Evolutionary conservation across 169 alveolate genomes (phyloP).

Genomic region (Perkinsus marinus): DNA sequence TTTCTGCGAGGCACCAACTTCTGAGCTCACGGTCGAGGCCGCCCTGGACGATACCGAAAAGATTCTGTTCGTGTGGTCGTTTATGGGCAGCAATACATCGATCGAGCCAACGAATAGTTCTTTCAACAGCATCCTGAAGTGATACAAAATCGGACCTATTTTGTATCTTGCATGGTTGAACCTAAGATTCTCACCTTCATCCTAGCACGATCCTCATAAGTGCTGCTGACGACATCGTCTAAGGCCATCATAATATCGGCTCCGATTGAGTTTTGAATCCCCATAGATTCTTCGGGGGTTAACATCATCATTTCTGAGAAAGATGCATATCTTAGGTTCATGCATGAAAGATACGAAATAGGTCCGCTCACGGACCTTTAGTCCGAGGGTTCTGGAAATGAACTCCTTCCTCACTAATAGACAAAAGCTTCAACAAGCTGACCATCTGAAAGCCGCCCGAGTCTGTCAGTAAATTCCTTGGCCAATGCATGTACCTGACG

Average conservation of each 20-base stretch:
- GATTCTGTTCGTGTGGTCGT: slow-evolving; percentile 70
- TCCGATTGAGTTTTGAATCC: slow-evolving; percentile 80
- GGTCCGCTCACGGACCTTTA: not conserved
- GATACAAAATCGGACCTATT: slow-evolving; percentile 5
- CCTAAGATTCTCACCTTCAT: slow-evolving; percentile 4
- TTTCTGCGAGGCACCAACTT: slow-evolving; percentile 14
- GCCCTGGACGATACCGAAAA: slow-evolving; percentile 95
- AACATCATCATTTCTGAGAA: slow-evolving; percentile 60
- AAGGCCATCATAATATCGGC: slow-evolving; percentile 94
- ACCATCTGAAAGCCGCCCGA: slow-evolving; percentile 92
- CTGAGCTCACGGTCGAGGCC: slow-evolving; percentile 77
- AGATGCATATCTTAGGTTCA: not conserved
- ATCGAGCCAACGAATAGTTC: slow-evolving; percentile 86
- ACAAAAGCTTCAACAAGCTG: slow-evolving; percentile 66
- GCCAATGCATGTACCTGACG: slow-evolving; percentile 71
- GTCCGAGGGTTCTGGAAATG: slow-evolving; percentile 56
- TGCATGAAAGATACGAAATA: not conserved
- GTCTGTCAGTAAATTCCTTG: slow-evolving; percentile 85
- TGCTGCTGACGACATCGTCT: slow-evolving; percentile 87
- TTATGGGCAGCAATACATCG: slow-evolving; percentile 88
- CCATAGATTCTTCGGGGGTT: slow-evolving; percentile 90
- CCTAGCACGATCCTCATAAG: slow-evolving; percentile 32
- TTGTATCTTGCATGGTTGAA: slow-evolving; percentile 6
- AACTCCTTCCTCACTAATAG: slow-evolving; percentile 88
- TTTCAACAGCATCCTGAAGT: slow-evolving; percentile 69